Conservation (phyloP, 306 rosid genomes). For the Quercus variabilis region DNA sequence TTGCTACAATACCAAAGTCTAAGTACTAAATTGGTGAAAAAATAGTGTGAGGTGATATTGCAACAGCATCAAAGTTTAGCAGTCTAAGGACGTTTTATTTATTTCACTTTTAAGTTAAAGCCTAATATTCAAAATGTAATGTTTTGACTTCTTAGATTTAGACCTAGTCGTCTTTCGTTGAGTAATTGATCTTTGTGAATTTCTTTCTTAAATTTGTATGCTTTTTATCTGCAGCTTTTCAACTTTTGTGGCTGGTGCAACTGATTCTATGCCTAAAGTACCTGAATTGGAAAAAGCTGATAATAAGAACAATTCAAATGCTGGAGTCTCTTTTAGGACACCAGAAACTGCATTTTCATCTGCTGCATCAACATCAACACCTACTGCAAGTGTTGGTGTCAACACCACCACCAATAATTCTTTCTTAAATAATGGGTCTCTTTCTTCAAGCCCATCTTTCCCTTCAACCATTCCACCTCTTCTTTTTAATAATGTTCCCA, state of each 20-base stretch:
- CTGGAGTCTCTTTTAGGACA: conserved; percentile 31
- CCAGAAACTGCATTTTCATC: conserved; percentile 40
- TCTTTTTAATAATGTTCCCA: conserved; percentile 31
- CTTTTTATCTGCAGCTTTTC: conserved; percentile 47
- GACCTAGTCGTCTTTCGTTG: not conserved
- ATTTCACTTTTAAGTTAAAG: not conserved
- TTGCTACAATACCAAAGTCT: no score
- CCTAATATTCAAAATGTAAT: not conserved
- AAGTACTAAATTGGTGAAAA: no score
- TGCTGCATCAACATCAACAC: conserved; percentile 36
- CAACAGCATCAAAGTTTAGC: no score
- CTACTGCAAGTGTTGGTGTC: conserved; percentile 30
- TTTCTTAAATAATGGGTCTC: conserved; percentile 45
- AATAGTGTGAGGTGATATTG: no score
- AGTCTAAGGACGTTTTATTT: not conserved
- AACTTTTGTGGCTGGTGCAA: conserved; percentile 22
- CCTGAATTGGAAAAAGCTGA: conserved; percentile 36
- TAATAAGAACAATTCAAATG: conserved; percentile 21
- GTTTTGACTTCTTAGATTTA: not conserved
- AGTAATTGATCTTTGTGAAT: not conserved
- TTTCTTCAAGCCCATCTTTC: conserved; percentile 35
- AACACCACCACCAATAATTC: conserved; percentile 36
- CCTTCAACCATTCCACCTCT: conserved; percentile 29
- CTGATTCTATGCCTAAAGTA: conserved; percentile 27
- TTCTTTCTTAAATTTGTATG: not conserved